A percentile compares a stretch with the other conserved stretches of the same genome.
Conservation (phyloP, 148 eudicot species). For the Polygonum maritimum region DNA sequence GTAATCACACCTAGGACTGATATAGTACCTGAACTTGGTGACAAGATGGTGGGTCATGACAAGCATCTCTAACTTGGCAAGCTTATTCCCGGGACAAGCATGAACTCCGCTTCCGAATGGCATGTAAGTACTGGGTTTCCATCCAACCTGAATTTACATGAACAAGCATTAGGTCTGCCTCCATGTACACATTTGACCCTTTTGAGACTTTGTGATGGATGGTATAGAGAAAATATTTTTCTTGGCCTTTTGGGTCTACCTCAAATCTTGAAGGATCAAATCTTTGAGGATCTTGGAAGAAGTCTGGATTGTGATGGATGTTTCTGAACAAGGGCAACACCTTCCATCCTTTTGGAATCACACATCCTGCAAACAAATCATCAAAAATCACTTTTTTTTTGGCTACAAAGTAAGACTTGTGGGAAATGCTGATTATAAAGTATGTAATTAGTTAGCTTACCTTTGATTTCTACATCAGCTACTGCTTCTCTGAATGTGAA, state of each 20-base stretch:
- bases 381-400: background rate
- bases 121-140: conserved; percentile 39
- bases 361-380: conserved; percentile 31
- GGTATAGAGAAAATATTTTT: background rate
- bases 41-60: conserved; percentile 38
- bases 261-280: conserved; percentile 60
- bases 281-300: conserved; percentile 38
- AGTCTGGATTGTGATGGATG: conserved; percentile 56
- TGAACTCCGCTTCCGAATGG: conserved; percentile 50
- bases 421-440: background rate
- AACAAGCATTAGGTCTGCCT: background rate
- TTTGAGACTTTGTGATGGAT: background rate
- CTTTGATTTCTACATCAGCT: conserved; percentile 50
- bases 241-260: conserved; percentile 16
- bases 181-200: background rate
- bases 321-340: conserved; percentile 62
- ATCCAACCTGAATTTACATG: conserved; percentile 20
- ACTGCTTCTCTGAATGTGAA: conserved; percentile 54
- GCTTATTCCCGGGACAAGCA: conserved; percentile 47
- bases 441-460: conserved; percentile 11
- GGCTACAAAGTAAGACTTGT: background rate
- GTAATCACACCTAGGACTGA: conserved; percentile 3
- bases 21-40: conserved; percentile 37
- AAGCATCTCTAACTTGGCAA: conserved; percentile 49
- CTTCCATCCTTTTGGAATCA: conserved; percentile 69